Evolutionary conservation across 1,284 basidiomycete genomes (phyloP), one percentile per base, ranked within the genome.

Genomic region (Xerocomus amazonicus): DNA sequence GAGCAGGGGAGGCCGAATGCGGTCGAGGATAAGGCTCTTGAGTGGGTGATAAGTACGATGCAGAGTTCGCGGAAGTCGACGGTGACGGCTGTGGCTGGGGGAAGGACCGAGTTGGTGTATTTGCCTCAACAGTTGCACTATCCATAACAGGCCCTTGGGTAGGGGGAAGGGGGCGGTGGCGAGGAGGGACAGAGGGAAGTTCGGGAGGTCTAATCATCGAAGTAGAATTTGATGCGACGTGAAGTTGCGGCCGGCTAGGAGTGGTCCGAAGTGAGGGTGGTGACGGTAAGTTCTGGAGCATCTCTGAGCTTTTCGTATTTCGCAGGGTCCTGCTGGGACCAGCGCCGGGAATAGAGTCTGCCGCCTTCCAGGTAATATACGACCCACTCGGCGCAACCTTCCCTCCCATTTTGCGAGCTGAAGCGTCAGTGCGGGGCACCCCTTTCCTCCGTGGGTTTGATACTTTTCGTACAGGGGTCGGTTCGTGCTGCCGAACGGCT

Each of bases 21-120:
- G 84, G 80, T 29, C 83, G 74, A 28, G 78, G 73, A 58, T 74
- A 78, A 8, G 79, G 78, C 2, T 86, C 83, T 52, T 73, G 70
- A 26, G 46, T 55, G 43, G 60, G 62, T 33, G 69, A 59, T 41
- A 66, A 39, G 44, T 67, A 67, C 8, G 59, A 44, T 19, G 54
- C 50, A 42, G 62, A 37, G 34, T 59, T 59, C 6, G 53, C 55
- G 53, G 70, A 45, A 69, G 70, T 19, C 67, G 73, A 53, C 65
- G 67, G 48, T 64, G 64, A 55, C 50, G 70, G 47, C 60, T 64
- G 68, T 51, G 68, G 51, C 59, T 63, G 67, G 23, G 59, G 59
- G 35, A 65, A 52, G n/a, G 64, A 56, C 27, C 64, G 56, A 4
- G 39, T 45, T 16, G 53, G 40, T 53, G 41, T 9, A 34, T 52